These are phyloP conservation scores for Pseudoturritis turrita DNA, from an alignment of 345 rosid species.

Conservation along the genomic window DNA sequence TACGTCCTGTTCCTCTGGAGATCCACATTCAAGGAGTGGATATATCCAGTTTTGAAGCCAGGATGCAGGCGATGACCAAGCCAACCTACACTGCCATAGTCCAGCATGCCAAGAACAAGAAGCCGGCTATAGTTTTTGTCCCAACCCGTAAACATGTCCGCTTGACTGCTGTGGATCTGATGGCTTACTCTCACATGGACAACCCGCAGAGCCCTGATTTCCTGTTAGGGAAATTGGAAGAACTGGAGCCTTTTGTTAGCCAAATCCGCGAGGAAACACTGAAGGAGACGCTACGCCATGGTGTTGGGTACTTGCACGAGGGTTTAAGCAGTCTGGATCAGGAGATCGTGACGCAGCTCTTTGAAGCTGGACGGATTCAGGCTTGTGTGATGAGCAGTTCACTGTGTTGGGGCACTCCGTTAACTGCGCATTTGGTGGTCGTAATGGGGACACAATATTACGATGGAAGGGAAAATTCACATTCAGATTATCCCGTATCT, in stretches of 20 bases:
- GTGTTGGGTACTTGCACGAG: constrained; percentile 92
- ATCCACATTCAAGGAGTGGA: constrained; percentile 92
- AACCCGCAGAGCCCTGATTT: constrained; percentile 53
- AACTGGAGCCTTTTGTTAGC: constrained; percentile 53
- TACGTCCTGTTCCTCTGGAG: constrained; percentile 92
- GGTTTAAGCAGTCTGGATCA: constrained; percentile 78
- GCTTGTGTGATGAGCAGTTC: constrained; percentile 95
- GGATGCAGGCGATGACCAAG: constrained; percentile 97
- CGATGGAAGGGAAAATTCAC: constrained; percentile 86
- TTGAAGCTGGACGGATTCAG: constrained; percentile 88
- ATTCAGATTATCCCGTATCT: constrained; percentile 74
- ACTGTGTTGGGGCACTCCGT: constrained; percentile 80
- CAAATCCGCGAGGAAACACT: constrained; percentile 62
- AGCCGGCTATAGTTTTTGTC: constrained; percentile 85
- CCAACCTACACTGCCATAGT: constrained; percentile 77
- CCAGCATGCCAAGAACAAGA: constrained; percentile 71
- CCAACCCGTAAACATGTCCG: constrained; percentile 92
- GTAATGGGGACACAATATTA: constrained; percentile 97
- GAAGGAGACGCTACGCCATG: constrained; percentile 59
- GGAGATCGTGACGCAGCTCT: constrained; percentile 71
- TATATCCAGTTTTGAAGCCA: constrained; percentile 82
- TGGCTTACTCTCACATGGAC: constrained; percentile 74
- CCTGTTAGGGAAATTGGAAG: constrained; percentile 45
- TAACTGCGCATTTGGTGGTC: constrained; percentile 77
- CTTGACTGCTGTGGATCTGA: constrained; percentile 81